A percentile compares a stretch with the other conserved stretches of the same genome.
phyloP scores from a whole-genome alignment of 257 asterid species.

The Nemophila menziesii region DNA sequence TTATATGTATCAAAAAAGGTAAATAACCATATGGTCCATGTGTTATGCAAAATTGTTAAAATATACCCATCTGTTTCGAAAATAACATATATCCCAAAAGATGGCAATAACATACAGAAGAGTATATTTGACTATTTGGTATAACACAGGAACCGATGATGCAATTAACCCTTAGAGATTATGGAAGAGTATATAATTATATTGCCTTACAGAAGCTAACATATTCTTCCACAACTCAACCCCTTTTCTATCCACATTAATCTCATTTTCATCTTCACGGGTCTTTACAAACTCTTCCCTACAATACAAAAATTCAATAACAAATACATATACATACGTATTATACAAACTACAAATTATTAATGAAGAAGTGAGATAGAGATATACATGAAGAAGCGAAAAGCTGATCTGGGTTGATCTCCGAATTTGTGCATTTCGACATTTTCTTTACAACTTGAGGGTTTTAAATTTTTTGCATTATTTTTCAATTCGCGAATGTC shows the following conservation, averaged over 20 bases:
- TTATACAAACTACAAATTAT: no score
- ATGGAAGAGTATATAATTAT: no score
- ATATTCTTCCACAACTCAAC: slow-evolving; percentile 42
- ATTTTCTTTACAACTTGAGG: no score
- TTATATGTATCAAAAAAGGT: no score
- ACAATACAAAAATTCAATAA: no score
- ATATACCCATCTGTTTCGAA: no score
- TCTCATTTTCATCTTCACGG: slow-evolving; percentile 22
- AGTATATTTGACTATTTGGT: neutral
- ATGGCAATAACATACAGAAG: neutral
- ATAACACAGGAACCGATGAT: neutral
- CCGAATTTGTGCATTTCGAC: no score
- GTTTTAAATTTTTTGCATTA: slow-evolving; percentile 22
- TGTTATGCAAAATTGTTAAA: no score
- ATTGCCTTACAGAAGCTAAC: slow-evolving; percentile 11
- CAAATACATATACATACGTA: no score
- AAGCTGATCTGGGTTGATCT: slow-evolving; percentile 55
- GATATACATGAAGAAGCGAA: slow-evolving; percentile 41
- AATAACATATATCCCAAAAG: no score
- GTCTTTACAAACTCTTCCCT: slow-evolving; percentile 44
- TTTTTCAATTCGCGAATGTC: slow-evolving; percentile 36
- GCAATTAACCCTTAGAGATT: no score
- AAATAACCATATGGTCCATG: no score
- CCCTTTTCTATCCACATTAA: slow-evolving; percentile 39
- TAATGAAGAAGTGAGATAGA: neutral